Percentiles rank a stretch among this genome's conserved stretches.
These are phyloP conservation scores for Pseudonitzschia delicatissima DNA, from an alignment of 108 stramenopile genomes.

Conservation along the genomic window DNA sequence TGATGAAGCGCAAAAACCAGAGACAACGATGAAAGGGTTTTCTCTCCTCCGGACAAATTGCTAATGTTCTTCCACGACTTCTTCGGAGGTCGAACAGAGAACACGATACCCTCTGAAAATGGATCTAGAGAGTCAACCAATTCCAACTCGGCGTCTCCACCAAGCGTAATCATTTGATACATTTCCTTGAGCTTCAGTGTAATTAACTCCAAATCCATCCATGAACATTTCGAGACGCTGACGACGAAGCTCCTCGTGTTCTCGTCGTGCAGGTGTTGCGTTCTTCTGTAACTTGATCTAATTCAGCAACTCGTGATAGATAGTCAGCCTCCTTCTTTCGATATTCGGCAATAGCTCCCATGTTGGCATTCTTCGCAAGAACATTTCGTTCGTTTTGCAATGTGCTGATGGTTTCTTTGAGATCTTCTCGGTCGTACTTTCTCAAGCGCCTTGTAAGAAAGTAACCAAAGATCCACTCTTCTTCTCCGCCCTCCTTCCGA, in stretches of 20 bases:
- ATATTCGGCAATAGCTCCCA: constrained; percentile 93
- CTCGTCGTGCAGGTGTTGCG: constrained; percentile 80
- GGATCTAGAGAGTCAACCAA: constrained; percentile 98
- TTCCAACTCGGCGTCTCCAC: constrained; percentile 99
- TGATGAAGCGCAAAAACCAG: constrained; percentile 99
- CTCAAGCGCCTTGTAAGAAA: constrained; percentile 55
- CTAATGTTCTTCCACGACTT: constrained; percentile 99
- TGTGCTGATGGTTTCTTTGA: constrained; percentile 66
- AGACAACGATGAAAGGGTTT: constrained; percentile 96
- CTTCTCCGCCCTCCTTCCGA: too few relatives aligned
- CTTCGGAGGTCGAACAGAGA: constrained; percentile 97
- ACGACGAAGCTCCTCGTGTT: constrained; percentile 90
- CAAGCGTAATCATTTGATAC: constrained; percentile 99
- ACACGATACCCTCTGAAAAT: constrained; percentile 96
- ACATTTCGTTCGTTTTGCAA: constrained; percentile 77
- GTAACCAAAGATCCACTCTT: constrained; percentile 23
- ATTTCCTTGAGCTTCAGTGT: constrained; percentile 98
- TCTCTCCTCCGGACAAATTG: constrained; percentile 98
- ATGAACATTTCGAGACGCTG: constrained; percentile 97
- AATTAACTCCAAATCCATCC: constrained; percentile 95
- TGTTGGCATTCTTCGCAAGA: constrained; percentile 88
- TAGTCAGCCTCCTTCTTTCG: constrained; percentile 90
- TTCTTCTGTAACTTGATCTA: constrained; percentile 87
- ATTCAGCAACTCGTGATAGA: constrained; percentile 80
- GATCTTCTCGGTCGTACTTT: constrained; percentile 54